These are phyloP conservation scores for Neofusicoccum ribis DNA, from an alignment of 2,329 filamentous ascomycete species.

Conservation along the genomic window DNA sequence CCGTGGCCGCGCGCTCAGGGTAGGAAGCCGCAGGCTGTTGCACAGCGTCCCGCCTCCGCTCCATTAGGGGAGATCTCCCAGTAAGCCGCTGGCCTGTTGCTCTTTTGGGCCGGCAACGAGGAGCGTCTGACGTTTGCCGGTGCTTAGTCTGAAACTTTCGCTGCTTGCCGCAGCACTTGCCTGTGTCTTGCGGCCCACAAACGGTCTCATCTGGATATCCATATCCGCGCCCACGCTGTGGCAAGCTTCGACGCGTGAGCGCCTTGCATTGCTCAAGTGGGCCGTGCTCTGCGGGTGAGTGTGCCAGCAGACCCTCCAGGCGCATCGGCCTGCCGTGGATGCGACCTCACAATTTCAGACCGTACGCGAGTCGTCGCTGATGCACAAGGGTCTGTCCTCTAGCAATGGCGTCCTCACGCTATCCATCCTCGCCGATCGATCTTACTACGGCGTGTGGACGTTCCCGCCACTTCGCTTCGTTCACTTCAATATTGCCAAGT, in stretches of 20 bases:
- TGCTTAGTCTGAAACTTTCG: slow-evolving; percentile 51
- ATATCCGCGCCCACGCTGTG: slow-evolving; percentile 59
- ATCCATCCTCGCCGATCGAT: slow-evolving; percentile 68
- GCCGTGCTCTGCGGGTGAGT: slow-evolving; percentile 59
- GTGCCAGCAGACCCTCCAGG: slow-evolving; percentile 15
- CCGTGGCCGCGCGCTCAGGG: slow-evolving; percentile 69
- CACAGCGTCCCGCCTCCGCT: slow-evolving; percentile 1
- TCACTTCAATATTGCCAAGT: slow-evolving; percentile 86
- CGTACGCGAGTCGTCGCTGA: slow-evolving; percentile 2
- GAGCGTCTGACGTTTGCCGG: not conserved
- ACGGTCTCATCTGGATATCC: slow-evolving; percentile 78
- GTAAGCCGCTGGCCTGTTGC: slow-evolving; percentile 15
- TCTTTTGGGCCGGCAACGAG: slow-evolving; percentile 3
- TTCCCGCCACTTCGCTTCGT: slow-evolving; percentile 87
- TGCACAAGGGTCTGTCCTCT: slow-evolving; percentile 4
- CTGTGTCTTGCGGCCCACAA: slow-evolving; percentile 85
- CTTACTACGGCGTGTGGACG: slow-evolving; percentile 83
- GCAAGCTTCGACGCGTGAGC: slow-evolving; percentile 44
- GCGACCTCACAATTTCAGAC: slow-evolving; percentile 12
- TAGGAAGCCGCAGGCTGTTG: slow-evolving; percentile 6
- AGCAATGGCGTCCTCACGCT: slow-evolving; percentile 61
- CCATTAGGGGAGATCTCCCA: not conserved
- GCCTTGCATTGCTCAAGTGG: slow-evolving; percentile 62
- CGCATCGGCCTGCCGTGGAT: not conserved
- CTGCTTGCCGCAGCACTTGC: slow-evolving; percentile 77